phyloP scores from a whole-genome alignment of 371 early-diverging fungal genomes.

The Mortierella sp. region DNA sequence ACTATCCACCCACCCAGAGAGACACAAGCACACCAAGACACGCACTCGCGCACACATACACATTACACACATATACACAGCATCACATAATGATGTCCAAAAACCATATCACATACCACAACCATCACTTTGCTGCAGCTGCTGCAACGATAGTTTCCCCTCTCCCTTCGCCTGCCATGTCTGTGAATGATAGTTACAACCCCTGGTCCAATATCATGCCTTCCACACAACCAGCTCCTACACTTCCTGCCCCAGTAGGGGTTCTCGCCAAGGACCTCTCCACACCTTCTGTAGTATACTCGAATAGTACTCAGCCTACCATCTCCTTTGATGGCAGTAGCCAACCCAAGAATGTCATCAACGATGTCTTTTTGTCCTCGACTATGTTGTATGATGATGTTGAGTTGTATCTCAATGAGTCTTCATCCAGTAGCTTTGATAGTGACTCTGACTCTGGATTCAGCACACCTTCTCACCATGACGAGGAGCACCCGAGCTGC shows the following conservation, averaged over 20 bases:
- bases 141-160: slow-evolving; percentile 56
- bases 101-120: slow-evolving; percentile 46
- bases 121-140: slow-evolving; percentile 48
- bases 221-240: slow-evolving; percentile 14
- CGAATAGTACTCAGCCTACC: slow-evolving; percentile 45
- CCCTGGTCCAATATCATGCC: slow-evolving; percentile 51
- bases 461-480: slow-evolving; percentile 46
- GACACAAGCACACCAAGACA: slow-evolving; percentile 3
- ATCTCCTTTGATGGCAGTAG: slow-evolving; percentile 45
- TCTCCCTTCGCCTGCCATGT: slow-evolving; percentile 54
- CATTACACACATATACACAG: slow-evolving; percentile 21
- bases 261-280: slow-evolving; percentile 29
- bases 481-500: slow-evolving; percentile 39
- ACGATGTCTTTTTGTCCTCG: slow-evolving; percentile 55
- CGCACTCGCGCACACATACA: slow-evolving; percentile 12
- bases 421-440: slow-evolving; percentile 45
- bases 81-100: slow-evolving; percentile 49
- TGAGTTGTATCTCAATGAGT: slow-evolving; percentile 46
- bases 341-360: slow-evolving; percentile 57
- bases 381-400: slow-evolving; percentile 55
- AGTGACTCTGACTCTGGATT: slow-evolving; percentile 56
- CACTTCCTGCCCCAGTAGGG: slow-evolving; percentile 12
- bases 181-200: slow-evolving; percentile 46
- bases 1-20: slow-evolving; percentile 3
- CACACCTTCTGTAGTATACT: slow-evolving; percentile 51